Percentiles rank a stretch among this genome's conserved stretches.
Evolutionary conservation across 192 early-diverging fungal genomes (phyloP).

Genomic region (Entomortierella lignicola): DNA sequence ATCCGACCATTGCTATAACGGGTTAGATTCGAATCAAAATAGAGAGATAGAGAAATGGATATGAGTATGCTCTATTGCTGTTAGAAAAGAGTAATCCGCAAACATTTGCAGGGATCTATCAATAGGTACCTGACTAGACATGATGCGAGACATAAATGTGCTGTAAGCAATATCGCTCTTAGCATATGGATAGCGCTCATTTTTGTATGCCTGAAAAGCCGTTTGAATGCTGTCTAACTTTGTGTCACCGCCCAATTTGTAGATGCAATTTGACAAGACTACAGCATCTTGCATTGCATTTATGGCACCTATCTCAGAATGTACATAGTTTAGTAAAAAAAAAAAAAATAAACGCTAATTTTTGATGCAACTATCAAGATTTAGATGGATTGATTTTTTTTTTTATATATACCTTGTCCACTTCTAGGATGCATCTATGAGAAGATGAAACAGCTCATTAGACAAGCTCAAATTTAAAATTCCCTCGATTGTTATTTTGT

Average conservation of each 20-base stretch:
- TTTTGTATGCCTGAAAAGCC: background rate
- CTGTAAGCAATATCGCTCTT: background rate
- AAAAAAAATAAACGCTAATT: background rate
- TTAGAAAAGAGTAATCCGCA: no score
- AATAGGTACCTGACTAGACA: conserved; percentile 1
- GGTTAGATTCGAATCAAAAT: no score
- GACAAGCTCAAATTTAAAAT: no score
- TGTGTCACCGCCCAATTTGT: background rate
- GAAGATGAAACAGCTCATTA: no score
- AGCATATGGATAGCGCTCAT: background rate
- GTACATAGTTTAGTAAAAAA: background rate
- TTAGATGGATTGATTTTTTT: no score
- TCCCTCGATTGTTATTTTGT: no score
- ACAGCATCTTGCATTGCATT: conserved; percentile 8
- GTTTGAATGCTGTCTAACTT: background rate
- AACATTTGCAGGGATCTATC: no score
- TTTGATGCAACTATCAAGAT: background rate
- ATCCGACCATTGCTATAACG: no score
- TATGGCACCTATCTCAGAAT: conserved; percentile 5
- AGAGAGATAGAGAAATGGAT: no score
- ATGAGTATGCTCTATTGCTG: no score
- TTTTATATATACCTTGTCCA: background rate
- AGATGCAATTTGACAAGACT: conserved; percentile 1
- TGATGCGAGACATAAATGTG: background rate
- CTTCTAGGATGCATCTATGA: no score